These are phyloP conservation scores for Chaetomium fimeti DNA, from an alignment of 495 filamentous ascomycete genomes.

Conservation along the genomic window DNA sequence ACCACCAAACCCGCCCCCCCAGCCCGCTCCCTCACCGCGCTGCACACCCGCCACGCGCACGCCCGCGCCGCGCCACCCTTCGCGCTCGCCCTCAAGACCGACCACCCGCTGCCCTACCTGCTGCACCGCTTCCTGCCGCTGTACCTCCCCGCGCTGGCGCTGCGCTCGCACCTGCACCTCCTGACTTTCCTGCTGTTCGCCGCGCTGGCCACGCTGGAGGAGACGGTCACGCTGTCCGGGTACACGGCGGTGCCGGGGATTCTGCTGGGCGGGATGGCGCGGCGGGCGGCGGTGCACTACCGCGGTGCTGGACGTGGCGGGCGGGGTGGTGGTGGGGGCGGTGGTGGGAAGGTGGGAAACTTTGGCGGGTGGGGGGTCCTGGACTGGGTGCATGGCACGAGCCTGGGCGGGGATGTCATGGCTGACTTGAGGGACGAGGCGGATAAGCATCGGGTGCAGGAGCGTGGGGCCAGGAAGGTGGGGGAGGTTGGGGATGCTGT, in stretches of 20 bases:
- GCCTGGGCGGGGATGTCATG: constrained; percentile 56
- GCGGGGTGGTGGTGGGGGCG: constrained; percentile 30
- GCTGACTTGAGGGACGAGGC: constrained; percentile 55
- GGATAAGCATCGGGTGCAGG: constrained; percentile 57
- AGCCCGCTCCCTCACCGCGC: constrained; percentile 33
- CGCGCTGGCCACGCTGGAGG: constrained; percentile 67
- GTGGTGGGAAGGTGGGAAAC: constrained; percentile 60
- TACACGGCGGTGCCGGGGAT: constrained; percentile 74
- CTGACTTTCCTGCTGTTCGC: constrained; percentile 75
- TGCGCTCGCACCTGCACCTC: constrained; percentile 61
- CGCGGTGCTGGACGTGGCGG: constrained; percentile 27
- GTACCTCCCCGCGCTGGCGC: constrained; percentile 59
- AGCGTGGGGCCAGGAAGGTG: constrained; percentile 43
- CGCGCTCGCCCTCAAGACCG: constrained; percentile 61
- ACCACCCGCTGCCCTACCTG: constrained; percentile 76
- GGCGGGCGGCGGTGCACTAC: constrained; percentile 68
- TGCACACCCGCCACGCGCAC: constrained; percentile 68
- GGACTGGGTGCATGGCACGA: constrained; percentile 75
- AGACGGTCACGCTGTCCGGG: constrained; percentile 72
- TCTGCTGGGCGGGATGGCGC: constrained; percentile 70
- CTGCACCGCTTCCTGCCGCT: constrained; percentile 67
- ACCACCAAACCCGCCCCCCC: constrained; percentile 18
- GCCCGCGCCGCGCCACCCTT: constrained; percentile 52
- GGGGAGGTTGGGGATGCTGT: constrained; percentile 39
- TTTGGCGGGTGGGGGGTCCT: constrained; percentile 74